phyloP scores from a whole-genome alignment of 208 protist genomes.

The Balamuthia mandrillaris region DNA sequence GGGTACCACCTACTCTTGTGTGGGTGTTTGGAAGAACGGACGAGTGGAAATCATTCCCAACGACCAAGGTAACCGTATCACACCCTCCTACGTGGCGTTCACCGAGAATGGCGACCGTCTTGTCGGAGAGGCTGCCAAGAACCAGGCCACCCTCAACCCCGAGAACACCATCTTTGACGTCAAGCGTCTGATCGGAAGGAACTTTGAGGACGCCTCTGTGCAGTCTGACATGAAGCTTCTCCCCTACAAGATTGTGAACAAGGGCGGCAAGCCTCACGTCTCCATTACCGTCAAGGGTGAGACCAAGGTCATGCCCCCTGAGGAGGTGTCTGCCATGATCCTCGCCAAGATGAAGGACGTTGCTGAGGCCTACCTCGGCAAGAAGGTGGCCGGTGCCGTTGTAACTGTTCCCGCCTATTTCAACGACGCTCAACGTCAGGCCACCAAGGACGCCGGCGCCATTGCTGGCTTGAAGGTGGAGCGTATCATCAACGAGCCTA shows the following conservation, averaged over 20 bases:
- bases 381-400: conserved; percentile 82
- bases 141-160: conserved; percentile 83
- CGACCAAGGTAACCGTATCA: conserved; percentile 76
- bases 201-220: conserved; percentile 70
- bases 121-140: conserved; percentile 77
- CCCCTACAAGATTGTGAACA: conserved; percentile 78
- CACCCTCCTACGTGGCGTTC: conserved; percentile 89
- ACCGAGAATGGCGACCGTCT: conserved; percentile 76
- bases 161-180: conserved; percentile 89
- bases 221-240: conserved; percentile 77
- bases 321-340: not conserved
- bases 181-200: conserved; percentile 85
- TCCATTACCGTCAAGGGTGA: conserved; percentile 40
- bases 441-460: conserved; percentile 81
- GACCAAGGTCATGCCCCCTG: not conserved
- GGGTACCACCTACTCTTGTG: conserved; percentile 79
- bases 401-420: conserved; percentile 79
- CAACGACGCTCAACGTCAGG: conserved; percentile 73
- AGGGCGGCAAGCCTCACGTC: conserved; percentile 68
- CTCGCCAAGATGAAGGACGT: conserved; percentile 91
- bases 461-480: conserved; percentile 79
- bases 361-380: conserved; percentile 85
- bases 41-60: conserved; percentile 80
- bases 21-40: conserved; percentile 77
- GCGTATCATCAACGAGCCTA: conserved; percentile 79